Evolutionary conservation across 179 eudicot genomes (phyloP).

Genomic region (Amaranthus tricolor): DNA sequence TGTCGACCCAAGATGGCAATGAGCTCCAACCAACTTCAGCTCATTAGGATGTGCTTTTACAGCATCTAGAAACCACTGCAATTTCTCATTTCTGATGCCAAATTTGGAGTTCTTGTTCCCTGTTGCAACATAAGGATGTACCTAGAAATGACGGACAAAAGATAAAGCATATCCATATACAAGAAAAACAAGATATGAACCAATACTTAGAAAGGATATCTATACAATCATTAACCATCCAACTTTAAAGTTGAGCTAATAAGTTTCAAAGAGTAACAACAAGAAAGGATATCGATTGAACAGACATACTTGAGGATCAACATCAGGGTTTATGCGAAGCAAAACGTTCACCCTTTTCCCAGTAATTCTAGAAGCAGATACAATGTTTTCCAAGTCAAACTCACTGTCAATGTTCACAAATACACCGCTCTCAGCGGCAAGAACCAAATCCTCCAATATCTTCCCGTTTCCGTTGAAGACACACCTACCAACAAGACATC

Average conservation of each 20-base stretch:
- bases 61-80: conserved; percentile 96
- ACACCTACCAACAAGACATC: conserved; percentile 49
- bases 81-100: conserved; percentile 93
- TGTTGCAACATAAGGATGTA: conserved; percentile 95
- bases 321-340: conserved; percentile 95
- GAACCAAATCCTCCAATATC: conserved; percentile 79
- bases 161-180: neutral
- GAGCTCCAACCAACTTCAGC: conserved; percentile 89
- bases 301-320: conserved; percentile 83
- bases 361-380: conserved; percentile 79
- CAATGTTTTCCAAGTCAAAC: conserved; percentile 92
- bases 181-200: neutral
- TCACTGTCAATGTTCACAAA: conserved; percentile 94
- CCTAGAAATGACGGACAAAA: conserved; percentile 39
- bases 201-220: neutral
- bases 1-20: conserved; percentile 98
- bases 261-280: neutral
- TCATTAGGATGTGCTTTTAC: conserved; percentile 90
- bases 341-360: conserved; percentile 85
- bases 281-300: conserved; percentile 3
- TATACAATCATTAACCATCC: neutral
- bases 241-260: neutral
- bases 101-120: conserved; percentile 96
- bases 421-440: conserved; percentile 88
- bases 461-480: conserved; percentile 96